Conservation (phyloP, 441 rosid species). For the Populus hybrid region DNA sequence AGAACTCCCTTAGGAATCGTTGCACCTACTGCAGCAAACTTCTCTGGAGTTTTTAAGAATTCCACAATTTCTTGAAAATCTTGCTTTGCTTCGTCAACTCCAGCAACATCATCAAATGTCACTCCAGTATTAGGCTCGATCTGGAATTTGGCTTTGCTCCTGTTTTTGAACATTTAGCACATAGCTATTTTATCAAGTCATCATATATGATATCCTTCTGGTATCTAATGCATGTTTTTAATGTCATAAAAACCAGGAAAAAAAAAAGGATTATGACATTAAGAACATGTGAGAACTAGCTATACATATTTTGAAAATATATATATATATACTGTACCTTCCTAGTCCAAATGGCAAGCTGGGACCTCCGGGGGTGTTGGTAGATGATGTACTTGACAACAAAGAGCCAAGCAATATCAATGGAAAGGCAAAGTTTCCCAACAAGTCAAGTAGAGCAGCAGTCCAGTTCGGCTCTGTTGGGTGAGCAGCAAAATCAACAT, state of each 20-base stretch:
- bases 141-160: conserved; percentile 81
- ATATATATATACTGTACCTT: conserved; percentile 33
- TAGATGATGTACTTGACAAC: conserved; percentile 39
- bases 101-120: conserved; percentile 80
- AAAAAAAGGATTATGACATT: too few relatives aligned
- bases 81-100: conserved; percentile 80
- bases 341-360: conserved; percentile 80
- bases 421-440: conserved; percentile 67
- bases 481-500: conserved; percentile 66
- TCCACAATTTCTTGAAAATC: conserved; percentile 79
- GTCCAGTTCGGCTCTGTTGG: conserved; percentile 52
- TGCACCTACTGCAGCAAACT: conserved; percentile 65
- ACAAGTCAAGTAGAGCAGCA: conserved; percentile 40
- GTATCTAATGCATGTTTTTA: too few relatives aligned
- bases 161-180: conserved; percentile 15
- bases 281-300: too few relatives aligned
- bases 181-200: too few relatives aligned
- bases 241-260: too few relatives aligned
- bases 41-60: conserved; percentile 61
- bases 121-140: conserved; percentile 77
- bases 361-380: conserved; percentile 49
- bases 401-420: conserved; percentile 52
- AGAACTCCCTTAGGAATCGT: conserved; percentile 67
- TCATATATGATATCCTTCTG: too few relatives aligned
- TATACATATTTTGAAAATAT: too few relatives aligned